Conservation (phyloP, 768 basidiomycete species). For the Kwoniella dejecticola region DNA sequence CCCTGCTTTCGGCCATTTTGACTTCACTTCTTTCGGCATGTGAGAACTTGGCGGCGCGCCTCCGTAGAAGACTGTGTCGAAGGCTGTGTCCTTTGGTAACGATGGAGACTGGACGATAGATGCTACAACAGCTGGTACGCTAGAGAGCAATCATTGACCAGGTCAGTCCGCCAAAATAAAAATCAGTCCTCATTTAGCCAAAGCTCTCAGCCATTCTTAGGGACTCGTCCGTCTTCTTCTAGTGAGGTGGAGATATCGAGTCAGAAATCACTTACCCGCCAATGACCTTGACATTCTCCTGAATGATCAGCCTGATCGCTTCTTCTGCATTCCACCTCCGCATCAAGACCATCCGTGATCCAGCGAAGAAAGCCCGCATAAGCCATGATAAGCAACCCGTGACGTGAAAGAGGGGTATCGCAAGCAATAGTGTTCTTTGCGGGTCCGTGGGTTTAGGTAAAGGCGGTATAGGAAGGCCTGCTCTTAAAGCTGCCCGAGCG, state of each 20-base stretch:
- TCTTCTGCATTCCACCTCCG: conserved; percentile 39
- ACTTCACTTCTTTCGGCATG: conserved; percentile 41
- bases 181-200: no score
- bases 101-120: conserved; percentile 36
- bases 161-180: no score
- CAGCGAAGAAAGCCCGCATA: conserved; percentile 47
- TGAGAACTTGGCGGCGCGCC: conserved; percentile 47
- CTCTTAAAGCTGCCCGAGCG: conserved; percentile 41
- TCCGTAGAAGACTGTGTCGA: conserved; percentile 50
- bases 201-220: no score
- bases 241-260: no score
- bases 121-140: conserved; percentile 46
- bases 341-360: conserved; percentile 45
- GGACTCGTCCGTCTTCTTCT: no score
- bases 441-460: conserved; percentile 32
- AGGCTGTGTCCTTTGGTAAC: conserved; percentile 23
- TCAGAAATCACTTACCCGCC: conserved; percentile 39
- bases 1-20: conserved; percentile 45
- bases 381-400: conserved; percentile 50
- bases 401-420: conserved; percentile 53
- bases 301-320: conserved; percentile 36
- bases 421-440: conserved; percentile 40
- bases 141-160: neutral
- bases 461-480: conserved; percentile 36
- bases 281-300: conserved; percentile 41